These are phyloP conservation scores for Aspergillus sparsus DNA, from an alignment of 495 filamentous ascomycete genomes.

Conservation along the genomic window DNA sequence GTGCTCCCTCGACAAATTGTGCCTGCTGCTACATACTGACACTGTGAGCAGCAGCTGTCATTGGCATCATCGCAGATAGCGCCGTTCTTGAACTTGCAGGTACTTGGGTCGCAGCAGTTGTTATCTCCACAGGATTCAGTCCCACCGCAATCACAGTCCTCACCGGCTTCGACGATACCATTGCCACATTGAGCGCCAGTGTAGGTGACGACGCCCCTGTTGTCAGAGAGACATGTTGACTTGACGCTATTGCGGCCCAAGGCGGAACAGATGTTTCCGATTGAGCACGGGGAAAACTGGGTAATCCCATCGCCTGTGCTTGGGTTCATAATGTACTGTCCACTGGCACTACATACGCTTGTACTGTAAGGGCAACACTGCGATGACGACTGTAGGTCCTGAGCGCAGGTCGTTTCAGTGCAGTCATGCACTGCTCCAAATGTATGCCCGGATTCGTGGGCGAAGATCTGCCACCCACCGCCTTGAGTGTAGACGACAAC, in stretches of 20 bases:
- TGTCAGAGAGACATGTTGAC: constrained; percentile 73
- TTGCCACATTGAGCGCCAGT: constrained; percentile 89
- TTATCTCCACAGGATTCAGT: constrained; percentile 67
- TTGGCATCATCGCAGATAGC: constrained; percentile 88
- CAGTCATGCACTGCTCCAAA: constrained; percentile 98
- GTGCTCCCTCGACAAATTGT: constrained; percentile 79
- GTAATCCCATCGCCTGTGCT: constrained; percentile 71
- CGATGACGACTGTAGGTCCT: constrained; percentile 62
- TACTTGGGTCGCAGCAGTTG: constrained; percentile 78
- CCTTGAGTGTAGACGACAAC: constrained; percentile 78
- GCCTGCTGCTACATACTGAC: constrained; percentile 66
- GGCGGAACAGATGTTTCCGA: constrained; percentile 96
- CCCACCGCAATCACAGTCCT: constrained; percentile 96
- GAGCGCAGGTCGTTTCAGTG: constrained; percentile 61
- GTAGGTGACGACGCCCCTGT: constrained; percentile 82
- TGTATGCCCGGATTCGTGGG: constrained; percentile 92
- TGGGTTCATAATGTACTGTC: constrained; percentile 92
- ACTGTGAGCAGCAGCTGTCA: constrained; percentile 83
- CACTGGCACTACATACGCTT: constrained; percentile 71
- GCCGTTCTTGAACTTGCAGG: constrained; percentile 78
- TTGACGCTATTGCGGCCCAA: constrained; percentile 78
- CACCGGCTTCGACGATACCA: constrained; percentile 90
- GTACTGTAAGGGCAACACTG: constrained; percentile 82
- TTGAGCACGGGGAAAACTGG: constrained; percentile 79
- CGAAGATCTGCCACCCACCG: constrained; percentile 94